Conservation (phyloP, 2,329 filamentous ascomycete species). For the Monilinia vaccinii-corymbosi region DNA sequence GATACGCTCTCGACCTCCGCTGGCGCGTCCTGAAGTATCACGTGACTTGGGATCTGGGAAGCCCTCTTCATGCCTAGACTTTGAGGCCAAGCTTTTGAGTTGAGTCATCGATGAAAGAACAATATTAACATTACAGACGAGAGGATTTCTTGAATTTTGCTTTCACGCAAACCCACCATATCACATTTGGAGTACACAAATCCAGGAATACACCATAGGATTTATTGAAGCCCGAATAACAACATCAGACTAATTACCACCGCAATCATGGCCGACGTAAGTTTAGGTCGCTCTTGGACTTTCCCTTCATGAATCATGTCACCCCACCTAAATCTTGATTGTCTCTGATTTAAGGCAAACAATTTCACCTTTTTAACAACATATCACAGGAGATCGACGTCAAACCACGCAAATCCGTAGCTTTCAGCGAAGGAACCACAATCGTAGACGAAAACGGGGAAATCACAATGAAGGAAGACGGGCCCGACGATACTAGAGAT, state of each 20-base stretch:
- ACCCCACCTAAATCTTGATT: conserved; percentile 20
- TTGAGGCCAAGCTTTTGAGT: not conserved
- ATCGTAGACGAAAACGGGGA: conserved; percentile 86
- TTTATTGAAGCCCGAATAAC: not conserved
- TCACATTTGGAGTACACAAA: not conserved
- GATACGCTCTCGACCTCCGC: not conserved
- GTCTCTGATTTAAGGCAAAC: not conserved
- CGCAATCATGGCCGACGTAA: conserved; percentile 11
- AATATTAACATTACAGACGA: not conserved
- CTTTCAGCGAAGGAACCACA: conserved; percentile 80
- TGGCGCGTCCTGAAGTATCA: not conserved
- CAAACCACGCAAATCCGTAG: conserved; percentile 84
- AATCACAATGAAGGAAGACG: conserved; percentile 65
- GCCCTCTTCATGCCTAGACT: not conserved
- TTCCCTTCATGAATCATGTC: not conserved
- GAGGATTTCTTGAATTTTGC: not conserved
- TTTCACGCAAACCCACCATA: not conserved
- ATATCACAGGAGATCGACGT: conserved; percentile 22
- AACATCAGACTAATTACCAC: not conserved
- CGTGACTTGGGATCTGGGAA: not conserved
- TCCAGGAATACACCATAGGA: not conserved
- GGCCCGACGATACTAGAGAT: conserved; percentile 64
- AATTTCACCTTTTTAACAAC: conserved; percentile 10
- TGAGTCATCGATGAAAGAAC: not conserved
- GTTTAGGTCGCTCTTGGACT: not conserved